phyloP scores from a whole-genome alignment of 129 eudicot genomes.

The Daucus carota region DH1_v3.0 NC_030386.2:23486001-23486500 shows the following conservation, averaged over 20 bases:
- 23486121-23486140: no score
- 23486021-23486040: no score
- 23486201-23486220: background rate
- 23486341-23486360: background rate
- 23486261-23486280: background rate
- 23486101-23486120: no score
- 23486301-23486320: background rate
- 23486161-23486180: background rate
- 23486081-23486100: no score
- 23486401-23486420: background rate
- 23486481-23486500: constrained; percentile 51
- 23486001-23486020: no score
- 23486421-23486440: background rate
- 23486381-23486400: background rate
- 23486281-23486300: background rate
- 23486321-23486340: background rate
- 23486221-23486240: background rate
- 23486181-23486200: background rate
- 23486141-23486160: background rate
- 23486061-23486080: no score
- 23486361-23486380: background rate
- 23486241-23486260: background rate
- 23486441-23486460: constrained; percentile 13
- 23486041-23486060: no score
- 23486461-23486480: constrained; percentile 85